Evolutionary conservation across 768 basidiomycete genomes (phyloP), one percentile per base, ranked within the genome.

Genomic region (Saitozyma podzolica): DNA sequence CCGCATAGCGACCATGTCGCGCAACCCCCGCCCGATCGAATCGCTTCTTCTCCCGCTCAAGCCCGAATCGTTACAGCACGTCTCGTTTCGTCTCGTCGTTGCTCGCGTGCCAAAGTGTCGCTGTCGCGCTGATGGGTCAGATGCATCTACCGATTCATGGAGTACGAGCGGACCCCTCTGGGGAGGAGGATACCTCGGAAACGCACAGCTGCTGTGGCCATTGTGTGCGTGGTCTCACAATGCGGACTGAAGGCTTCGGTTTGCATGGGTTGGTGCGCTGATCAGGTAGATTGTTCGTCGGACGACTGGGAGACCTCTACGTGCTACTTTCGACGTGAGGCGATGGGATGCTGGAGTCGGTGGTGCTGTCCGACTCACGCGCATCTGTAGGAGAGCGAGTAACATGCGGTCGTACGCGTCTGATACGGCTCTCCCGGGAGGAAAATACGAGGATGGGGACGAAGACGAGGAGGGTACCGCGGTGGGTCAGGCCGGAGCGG

Each of bases 381-480:
- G 54, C 6, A 9, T 40, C 3, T 56, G 40, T 54, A 94, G 92
- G 64, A 87, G 92, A 2, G 86, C 91, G 1, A 83, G 87, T 0
- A 85, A 85, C 3, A 80, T 95, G 68, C 82, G 86, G 43, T 84
- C 87, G 9, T 95, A 89, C 69, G 89, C 92, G 0, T 90, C 90
- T 0, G 92, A 94, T 75, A 95, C 92, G 0, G 89, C 90, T 0
- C 80, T 95, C 6, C 92, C 92, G 0, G 92, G 92, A 7, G 92
- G 92, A 0, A 91, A 87, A 74, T 83, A 87, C 8, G 92, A 95
- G 14, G 81, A 81, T 2, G 82, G 80, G 47, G 92, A 94, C 75
- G 75, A 70, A 65, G 86, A 84, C 47, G 81, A 87, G 3, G 92
- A 93, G 72, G 88, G 89, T 63, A 88, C 91, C 2, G 92, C 91